These are phyloP conservation scores for Gleditsia sinensis DNA, from an alignment of 306 rosid species.

Conservation along the genomic window DNA sequence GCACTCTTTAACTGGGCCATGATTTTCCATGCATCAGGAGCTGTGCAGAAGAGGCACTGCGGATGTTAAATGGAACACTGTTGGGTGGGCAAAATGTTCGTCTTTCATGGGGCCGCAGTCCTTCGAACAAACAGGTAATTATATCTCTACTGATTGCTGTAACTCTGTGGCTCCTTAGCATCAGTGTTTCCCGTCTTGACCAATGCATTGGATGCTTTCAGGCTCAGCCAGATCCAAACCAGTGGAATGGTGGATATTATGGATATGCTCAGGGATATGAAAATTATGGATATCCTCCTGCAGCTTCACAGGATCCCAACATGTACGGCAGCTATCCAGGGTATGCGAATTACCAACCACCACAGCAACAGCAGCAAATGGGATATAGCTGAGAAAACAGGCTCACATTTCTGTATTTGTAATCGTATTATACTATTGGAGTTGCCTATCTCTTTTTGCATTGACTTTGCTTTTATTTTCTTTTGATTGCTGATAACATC, in stretches of 20 bases:
- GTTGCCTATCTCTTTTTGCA: neutral
- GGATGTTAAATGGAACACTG: conserved; percentile 62
- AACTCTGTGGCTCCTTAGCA: neutral
- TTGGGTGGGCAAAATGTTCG: conserved; percentile 89
- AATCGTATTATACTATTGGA: conserved; percentile 41
- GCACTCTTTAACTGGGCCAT: neutral
- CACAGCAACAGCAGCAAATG: conserved; percentile 74
- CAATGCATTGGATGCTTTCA: conserved; percentile 32
- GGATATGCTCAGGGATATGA: conserved; percentile 85
- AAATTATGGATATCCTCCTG: conserved; percentile 73
- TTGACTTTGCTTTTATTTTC: neutral
- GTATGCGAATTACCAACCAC: conserved; percentile 80
- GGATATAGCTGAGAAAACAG: conserved; percentile 61
- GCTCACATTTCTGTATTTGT: conserved; percentile 28
- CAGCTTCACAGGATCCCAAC: conserved; percentile 78
- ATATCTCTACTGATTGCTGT: conserved; percentile 22
- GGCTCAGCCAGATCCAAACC: conserved; percentile 80
- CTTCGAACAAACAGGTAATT: conserved; percentile 87
- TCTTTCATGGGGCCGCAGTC: conserved; percentile 99
- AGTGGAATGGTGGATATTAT: conserved; percentile 77
- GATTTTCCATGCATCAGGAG: conserved; percentile 50
- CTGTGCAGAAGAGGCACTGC: conserved; percentile 88
- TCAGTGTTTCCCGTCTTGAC: conserved; percentile 8
- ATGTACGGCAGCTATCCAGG: conserved; percentile 76
- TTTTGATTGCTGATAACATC: conserved; percentile 28